These are phyloP conservation scores for Begonia fuchsioides DNA, from an alignment of 306 rosid genomes.

Conservation along the genomic window DNA sequence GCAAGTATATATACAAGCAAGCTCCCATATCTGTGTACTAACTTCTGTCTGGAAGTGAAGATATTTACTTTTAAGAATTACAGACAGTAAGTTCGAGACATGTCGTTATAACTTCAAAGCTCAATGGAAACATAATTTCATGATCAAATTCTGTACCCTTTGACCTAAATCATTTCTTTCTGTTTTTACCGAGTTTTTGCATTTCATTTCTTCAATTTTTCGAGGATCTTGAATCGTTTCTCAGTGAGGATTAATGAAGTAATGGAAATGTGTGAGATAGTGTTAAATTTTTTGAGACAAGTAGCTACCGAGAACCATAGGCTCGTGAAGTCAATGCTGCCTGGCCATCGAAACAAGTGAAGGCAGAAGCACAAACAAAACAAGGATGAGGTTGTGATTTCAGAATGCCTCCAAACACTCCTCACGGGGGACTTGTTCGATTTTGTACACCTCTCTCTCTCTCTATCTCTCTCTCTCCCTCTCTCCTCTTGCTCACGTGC, in stretches of 20 bases:
- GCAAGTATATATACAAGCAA: too few species aligned
- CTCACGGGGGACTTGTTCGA: conserved; percentile 72
- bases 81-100: too few species aligned
- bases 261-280: conserved; percentile 1
- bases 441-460: background rate
- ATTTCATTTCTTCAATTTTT: too few species aligned
- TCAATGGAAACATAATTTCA: too few species aligned
- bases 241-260: background rate
- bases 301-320: conserved; percentile 37
- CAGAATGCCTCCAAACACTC: conserved; percentile 93
- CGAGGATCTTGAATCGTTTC: too few species aligned
- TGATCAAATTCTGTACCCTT: too few species aligned
- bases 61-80: too few species aligned
- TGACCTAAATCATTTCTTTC: too few species aligned
- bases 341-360: conserved; percentile 74
- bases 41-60: too few species aligned
- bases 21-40: too few species aligned
- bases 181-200: too few species aligned
- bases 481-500: conserved; percentile 72
- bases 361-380: conserved; percentile 46
- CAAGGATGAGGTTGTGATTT: conserved; percentile 35
- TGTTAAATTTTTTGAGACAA: conserved; percentile 5
- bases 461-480: conserved; percentile 9
- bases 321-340: conserved; percentile 23
- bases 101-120: too few species aligned